A percentile compares a stretch with the other conserved stretches of the same genome.
phyloP scores from a whole-genome alignment of 305 asterid genomes.

The Lippia alba region DNA sequence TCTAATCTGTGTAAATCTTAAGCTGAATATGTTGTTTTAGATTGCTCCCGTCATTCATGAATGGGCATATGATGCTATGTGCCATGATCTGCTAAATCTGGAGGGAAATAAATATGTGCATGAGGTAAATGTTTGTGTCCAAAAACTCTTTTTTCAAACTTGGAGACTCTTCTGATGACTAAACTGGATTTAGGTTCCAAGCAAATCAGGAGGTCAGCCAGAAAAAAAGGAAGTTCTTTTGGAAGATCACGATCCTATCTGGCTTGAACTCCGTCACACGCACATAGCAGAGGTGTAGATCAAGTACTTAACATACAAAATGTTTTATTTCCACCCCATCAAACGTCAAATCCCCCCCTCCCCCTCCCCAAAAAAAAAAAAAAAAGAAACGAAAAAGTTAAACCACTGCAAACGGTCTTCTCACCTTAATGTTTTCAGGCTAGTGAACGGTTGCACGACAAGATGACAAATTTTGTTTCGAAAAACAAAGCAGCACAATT shows the following conservation, averaged over 20 bases:
- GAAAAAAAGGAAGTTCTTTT: constrained; percentile 83
- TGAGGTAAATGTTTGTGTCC: constrained; percentile 60
- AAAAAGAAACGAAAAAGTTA: too few species aligned
- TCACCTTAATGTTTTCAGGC: constrained; percentile 65
- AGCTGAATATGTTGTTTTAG: constrained; percentile 44
- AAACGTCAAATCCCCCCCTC: too few species aligned
- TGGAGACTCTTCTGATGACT: constrained; percentile 29
- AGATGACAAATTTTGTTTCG: constrained; percentile 73
- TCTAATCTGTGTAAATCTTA: constrained; percentile 7
- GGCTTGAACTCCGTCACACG: constrained; percentile 90
- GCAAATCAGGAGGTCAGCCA: constrained; percentile 75
- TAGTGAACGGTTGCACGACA: constrained; percentile 70
- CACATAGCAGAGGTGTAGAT: constrained; percentile 84
- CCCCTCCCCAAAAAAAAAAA: too few species aligned
- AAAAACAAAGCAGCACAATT: constrained; percentile 91
- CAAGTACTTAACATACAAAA: constrained; percentile 23
- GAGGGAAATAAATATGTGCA: constrained; percentile 80
- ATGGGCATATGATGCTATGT: constrained; percentile 98
- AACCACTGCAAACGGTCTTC: constrained; percentile 15
- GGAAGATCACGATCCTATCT: constrained; percentile 91
- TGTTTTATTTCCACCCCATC: neutral
- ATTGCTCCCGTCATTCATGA: constrained; percentile 95
- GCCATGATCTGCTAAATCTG: constrained; percentile 89
- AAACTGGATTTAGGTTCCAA: constrained; percentile 53
- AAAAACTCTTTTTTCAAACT: constrained; percentile 23